Evolutionary conservation across 495 filamentous ascomycete species (phyloP), one percentile per base, ranked within the genome.

Genomic region (Hypoxylon rickii): DNA sequence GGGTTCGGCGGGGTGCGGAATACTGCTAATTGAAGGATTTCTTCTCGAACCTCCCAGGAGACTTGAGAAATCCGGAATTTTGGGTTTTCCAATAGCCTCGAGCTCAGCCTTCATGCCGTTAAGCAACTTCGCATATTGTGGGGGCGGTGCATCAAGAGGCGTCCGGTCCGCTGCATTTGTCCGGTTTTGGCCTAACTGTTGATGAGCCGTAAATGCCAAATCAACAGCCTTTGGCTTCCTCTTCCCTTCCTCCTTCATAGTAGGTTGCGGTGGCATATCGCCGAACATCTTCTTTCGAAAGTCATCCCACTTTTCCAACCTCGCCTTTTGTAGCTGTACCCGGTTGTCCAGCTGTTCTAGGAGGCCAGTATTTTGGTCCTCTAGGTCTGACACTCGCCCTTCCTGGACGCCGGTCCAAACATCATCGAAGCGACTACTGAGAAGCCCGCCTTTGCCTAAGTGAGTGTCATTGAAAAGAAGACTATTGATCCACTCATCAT

Each of bases 291-390:
- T 72, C 63, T 63, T 76, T 19, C 83, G 81, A 57, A 88, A 90
- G n/a, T 77, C 76, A 59, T 86, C 79, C 91, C 90, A 95, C 66
- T 77, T 82, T 45, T 79, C 74, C 31, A 96, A 61, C 21, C 90
- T 80, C 41, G 73, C 73, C 29, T 79, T 79, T 61, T 94, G 88
- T 3, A 77, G 68, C 37, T 75, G 65, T 1, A 90, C 77, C 21
- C 86, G 75, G 24, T 67, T 66, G 33, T 89, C 84, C 16, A 91
- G 69, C 58, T 89, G 83, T 55, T 84, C 69, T 20, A 90, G 58
- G 3, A 86, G 70, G 1, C 81, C 76, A 11, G 57, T 56, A 6
- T 71, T 70, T 20, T 70, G 67, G 17, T 72, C 71, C 46, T 79
- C 72, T 21, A 84, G 70, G 54, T 82, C 76, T 6, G 72, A 68